Base-by-base conservation (phyloP, 1,284 basidiomycete genomes). In the Thecaphora thlaspeos region DNA sequence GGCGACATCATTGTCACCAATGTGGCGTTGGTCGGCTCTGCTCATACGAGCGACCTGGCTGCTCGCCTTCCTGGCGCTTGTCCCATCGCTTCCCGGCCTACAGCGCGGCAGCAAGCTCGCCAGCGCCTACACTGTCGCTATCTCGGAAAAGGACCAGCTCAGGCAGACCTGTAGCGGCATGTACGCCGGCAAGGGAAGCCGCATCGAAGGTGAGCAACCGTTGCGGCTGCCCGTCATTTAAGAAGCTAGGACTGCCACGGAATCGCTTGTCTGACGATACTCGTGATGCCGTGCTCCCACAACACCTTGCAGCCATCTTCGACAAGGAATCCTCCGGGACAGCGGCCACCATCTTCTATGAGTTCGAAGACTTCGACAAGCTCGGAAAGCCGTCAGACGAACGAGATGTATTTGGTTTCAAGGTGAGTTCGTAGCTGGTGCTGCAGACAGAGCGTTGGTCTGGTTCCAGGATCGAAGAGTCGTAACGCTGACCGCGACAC, bases 151-250 rank as follows among this genome's bases (percentile, higher is more conserved):
- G 61, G 90, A 93, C 66, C 68, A 76, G 17, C 70, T 81, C 39
- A 73, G 88, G 46, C 92, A 97, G 82, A 87, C 88, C 77, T 98
- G 93, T 81, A 90, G 88, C 58, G 93, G 93, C 49, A 95, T 98
- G 90, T 94, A 89, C 84, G 89, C 85, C 23, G 85, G 85, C 48
- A 79, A 84, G 48, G 82, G 86, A 36, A 88, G 92, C 22, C 88
- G 84, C 79, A 91, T 96, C 64, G 90, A 94, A 78, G 86, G 91
- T 92, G 76, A 66, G 55, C 32, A 14, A n/a, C n/a, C n/a, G n/a
- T n/a, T n/a, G n/a, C n/a, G n/a, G n/a, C n/a, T n/a, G n/a, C n/a
- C n/a, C n/a, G n/a, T n/a, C n/a, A n/a, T n/a, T n/a, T n/a, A n/a
- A n/a, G n/a, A n/a, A n/a, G n/a, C n/a, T n/a, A n/a, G n/a, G n/a